phyloP scores from a whole-genome alignment of 2,329 filamentous ascomycete genomes.

The Ascochyta rabiei region DNA sequence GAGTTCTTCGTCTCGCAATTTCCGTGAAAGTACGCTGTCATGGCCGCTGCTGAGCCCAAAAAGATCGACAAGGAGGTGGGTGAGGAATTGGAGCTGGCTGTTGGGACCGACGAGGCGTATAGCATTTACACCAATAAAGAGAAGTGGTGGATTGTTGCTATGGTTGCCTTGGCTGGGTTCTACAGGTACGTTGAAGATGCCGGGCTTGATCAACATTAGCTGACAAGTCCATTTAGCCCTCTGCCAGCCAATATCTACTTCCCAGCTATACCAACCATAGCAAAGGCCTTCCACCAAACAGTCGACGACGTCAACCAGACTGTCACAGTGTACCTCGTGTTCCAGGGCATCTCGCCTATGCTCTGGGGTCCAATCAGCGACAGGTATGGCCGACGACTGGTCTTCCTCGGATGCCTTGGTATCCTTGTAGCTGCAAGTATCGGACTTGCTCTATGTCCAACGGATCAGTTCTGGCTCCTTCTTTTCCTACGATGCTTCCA shows the following conservation, averaged over 20 bases:
- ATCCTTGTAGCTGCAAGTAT: constrained; percentile 44
- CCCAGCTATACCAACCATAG: constrained; percentile 44
- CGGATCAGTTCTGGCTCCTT: constrained; percentile 40
- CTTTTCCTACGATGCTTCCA: constrained; percentile 46
- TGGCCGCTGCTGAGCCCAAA: constrained; percentile 14
- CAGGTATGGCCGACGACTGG: constrained; percentile 57
- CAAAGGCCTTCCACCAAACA: constrained; percentile 49
- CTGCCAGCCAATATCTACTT: constrained; percentile 53
- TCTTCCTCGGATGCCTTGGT: constrained; percentile 52
- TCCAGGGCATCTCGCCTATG: constrained; percentile 60
- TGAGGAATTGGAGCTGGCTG: constrained; percentile 20
- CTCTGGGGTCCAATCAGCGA: constrained; percentile 60
- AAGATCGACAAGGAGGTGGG: constrained; percentile 23
- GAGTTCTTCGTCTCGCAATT: constrained; percentile 6
- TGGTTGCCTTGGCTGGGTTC: constrained; percentile 40
- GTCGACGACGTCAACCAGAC: constrained; percentile 56
- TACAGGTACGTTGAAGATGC: constrained; percentile 29
- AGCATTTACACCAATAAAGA: constrained; percentile 38
- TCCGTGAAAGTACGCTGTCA: constrained; percentile 4
- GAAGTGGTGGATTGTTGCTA: constrained; percentile 40
- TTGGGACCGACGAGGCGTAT: constrained; percentile 29
- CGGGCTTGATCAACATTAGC: neutral
- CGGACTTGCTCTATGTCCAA: constrained; percentile 43
- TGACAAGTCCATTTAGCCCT: constrained; percentile 24
- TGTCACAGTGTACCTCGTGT: constrained; percentile 56